These are phyloP conservation scores for Hibiscus tridactylites DNA, from an alignment of 345 rosid species.

Conservation along the genomic window DNA sequence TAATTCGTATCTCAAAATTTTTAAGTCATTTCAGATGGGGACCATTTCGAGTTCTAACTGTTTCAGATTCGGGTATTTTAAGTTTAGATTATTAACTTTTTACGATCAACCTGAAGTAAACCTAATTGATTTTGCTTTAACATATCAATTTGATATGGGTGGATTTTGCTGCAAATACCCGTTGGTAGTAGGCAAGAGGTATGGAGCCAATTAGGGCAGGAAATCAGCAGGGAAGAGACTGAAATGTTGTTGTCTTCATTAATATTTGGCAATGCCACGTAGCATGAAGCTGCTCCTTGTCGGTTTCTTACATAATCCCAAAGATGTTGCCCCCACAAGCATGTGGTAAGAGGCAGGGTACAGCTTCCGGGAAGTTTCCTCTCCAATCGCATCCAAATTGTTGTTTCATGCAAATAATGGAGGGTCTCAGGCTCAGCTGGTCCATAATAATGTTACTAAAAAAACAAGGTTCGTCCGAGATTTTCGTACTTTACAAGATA, in stretches of 20 bases:
- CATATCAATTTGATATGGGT: too few relatives aligned
- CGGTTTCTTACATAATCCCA: not conserved
- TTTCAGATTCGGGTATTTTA: too few relatives aligned
- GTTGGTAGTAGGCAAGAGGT: not conserved
- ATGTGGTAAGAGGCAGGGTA: not conserved
- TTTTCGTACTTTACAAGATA: not conserved
- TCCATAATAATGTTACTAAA: not conserved
- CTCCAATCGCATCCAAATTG: not conserved
- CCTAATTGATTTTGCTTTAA: too few relatives aligned
- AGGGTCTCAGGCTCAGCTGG: not conserved
- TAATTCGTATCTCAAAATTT: too few relatives aligned
- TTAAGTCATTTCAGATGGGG: too few relatives aligned
- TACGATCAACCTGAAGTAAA: too few relatives aligned
- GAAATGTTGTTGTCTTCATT: not conserved
- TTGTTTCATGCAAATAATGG: not conserved
- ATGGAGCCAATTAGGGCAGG: not conserved
- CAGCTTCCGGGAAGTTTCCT: conserved; percentile 9
- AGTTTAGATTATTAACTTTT: too few relatives aligned
- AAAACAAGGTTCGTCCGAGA: not conserved
- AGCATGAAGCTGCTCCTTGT: too few relatives aligned
- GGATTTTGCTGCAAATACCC: not conserved
- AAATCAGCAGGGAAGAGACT: not conserved
- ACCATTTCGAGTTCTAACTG: too few relatives aligned
- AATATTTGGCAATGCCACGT: not conserved
- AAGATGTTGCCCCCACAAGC: not conserved